Percentiles rank a stretch among this genome's conserved stretches.
phyloP scores from a whole-genome alignment of 1,284 basidiomycete species.

The Ustilago shanxiensis region DNA sequence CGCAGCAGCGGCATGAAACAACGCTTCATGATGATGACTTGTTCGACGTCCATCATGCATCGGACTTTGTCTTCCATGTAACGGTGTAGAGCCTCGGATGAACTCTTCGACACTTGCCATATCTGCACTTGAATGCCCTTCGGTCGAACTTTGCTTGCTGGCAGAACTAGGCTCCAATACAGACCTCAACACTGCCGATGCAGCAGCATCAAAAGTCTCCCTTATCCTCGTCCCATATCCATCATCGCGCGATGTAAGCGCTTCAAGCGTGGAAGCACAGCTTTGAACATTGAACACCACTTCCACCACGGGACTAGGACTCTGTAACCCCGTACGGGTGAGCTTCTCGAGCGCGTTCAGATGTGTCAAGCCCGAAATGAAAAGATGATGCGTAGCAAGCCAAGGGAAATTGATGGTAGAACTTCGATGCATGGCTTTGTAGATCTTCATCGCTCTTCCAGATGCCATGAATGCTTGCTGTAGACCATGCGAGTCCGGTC shows the following conservation, averaged over 20 bases:
- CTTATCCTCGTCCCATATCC: conserved; percentile 37
- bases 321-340: conserved; percentile 20
- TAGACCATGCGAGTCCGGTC: conserved; percentile 39
- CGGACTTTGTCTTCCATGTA: neutral
- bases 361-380: conserved; percentile 51
- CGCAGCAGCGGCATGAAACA: conserved; percentile 27
- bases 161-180: conserved; percentile 28
- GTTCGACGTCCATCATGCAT: neutral
- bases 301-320: conserved; percentile 41
- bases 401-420: conserved; percentile 50
- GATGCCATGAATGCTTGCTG: conserved; percentile 46
- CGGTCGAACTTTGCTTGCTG: neutral
- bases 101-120: conserved; percentile 23
- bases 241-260: conserved; percentile 41
- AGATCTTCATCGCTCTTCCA: conserved; percentile 48
- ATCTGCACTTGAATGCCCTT: neutral
- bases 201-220: conserved; percentile 49
- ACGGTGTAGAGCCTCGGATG: conserved; percentile 11
- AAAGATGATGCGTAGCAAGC: conserved; percentile 48
- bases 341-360: conserved; percentile 52
- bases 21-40: conserved; percentile 19
- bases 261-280: conserved; percentile 51
- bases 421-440: conserved; percentile 50
- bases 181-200: conserved; percentile 32
- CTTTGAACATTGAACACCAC: conserved; percentile 52